Evolutionary conservation across 2,329 filamentous ascomycete genomes (phyloP).

Genomic region (Trichophyton rubrum): DNA sequence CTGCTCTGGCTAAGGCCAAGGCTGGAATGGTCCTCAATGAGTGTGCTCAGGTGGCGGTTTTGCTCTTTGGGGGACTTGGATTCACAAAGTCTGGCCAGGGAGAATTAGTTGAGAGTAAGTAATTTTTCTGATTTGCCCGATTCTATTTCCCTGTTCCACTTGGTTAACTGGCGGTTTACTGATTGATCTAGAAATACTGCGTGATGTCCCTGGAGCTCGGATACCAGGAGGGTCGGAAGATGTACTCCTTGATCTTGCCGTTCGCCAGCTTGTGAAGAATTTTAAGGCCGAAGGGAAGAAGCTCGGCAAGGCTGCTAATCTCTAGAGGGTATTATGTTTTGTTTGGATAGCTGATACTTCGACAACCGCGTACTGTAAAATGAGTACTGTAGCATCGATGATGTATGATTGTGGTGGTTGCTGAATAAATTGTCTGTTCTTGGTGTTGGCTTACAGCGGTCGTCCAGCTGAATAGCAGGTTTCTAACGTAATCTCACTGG

Average conservation of each 20-base stretch:
- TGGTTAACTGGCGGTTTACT: slow-evolving; percentile 18
- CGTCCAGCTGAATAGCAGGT: too few relatives aligned
- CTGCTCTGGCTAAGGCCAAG: slow-evolving; percentile 60
- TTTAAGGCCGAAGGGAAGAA: slow-evolving; percentile 34
- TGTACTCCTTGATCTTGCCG: slow-evolving; percentile 56
- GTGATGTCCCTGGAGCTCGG: slow-evolving; percentile 50
- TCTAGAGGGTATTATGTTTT: not conserved
- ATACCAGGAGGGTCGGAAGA: slow-evolving; percentile 62
- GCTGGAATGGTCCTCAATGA: slow-evolving; percentile 59
- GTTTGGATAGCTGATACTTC: too few relatives aligned
- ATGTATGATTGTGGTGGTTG: too few relatives aligned
- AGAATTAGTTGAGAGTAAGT: slow-evolving; percentile 56
- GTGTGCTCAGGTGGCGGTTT: slow-evolving; percentile 54
- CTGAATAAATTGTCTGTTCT: too few relatives aligned
- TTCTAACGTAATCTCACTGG: too few relatives aligned
- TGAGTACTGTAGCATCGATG: too few relatives aligned
- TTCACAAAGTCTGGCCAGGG: slow-evolving; percentile 59
- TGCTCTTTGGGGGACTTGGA: slow-evolving; percentile 63
- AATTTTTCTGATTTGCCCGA: slow-evolving; percentile 7
- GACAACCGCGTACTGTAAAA: too few relatives aligned
- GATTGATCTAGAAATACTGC: slow-evolving; percentile 41
- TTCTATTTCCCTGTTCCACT: slow-evolving; percentile 3
- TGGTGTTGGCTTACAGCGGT: too few relatives aligned
- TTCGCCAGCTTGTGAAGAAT: slow-evolving; percentile 59
- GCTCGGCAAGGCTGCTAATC: slow-evolving; percentile 10